These are phyloP conservation scores for Carex arenaria DNA, from an alignment of 202 grass and related monocot genomes.

Conservation along the genomic window DNA sequence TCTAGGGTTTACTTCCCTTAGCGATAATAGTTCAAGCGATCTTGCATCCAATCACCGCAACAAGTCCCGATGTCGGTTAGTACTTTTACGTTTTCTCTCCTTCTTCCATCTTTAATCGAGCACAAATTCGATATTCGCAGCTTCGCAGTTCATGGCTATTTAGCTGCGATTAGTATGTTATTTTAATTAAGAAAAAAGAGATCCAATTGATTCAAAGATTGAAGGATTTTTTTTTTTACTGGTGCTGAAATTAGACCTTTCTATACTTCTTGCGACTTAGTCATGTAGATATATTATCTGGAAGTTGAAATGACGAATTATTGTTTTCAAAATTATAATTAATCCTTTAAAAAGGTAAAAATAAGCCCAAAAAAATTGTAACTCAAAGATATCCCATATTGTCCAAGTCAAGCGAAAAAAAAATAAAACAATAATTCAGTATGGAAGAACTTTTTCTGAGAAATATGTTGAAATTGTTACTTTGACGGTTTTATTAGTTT, in stretches of 20 bases:
- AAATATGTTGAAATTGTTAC: neutral
- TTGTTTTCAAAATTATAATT: neutral
- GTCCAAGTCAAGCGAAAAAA: neutral
- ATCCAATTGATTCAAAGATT: neutral
- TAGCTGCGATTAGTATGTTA: neutral
- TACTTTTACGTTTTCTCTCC: neutral
- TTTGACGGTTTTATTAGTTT: neutral
- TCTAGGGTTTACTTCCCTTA: neutral
- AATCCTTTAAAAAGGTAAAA: neutral
- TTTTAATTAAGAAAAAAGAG: neutral
- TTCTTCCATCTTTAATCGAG: conserved; percentile 1
- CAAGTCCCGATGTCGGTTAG: conserved; percentile 27
- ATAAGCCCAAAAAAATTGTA: neutral
- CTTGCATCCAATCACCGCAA: neutral
- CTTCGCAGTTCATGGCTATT: neutral
- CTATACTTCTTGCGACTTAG: neutral
- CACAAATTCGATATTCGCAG: neutral
- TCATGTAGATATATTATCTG: neutral
- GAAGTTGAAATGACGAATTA: neutral
- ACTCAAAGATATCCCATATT: neutral
- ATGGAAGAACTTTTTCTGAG: neutral
- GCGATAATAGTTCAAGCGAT: conserved; percentile 9
- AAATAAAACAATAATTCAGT: neutral
- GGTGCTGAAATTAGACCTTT: neutral
- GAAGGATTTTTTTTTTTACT: neutral